Percentiles rank a stretch among this genome's conserved stretches.
phyloP scores from a whole-genome alignment of 148 eudicot species.

The Chenopodium suecicum region DNA sequence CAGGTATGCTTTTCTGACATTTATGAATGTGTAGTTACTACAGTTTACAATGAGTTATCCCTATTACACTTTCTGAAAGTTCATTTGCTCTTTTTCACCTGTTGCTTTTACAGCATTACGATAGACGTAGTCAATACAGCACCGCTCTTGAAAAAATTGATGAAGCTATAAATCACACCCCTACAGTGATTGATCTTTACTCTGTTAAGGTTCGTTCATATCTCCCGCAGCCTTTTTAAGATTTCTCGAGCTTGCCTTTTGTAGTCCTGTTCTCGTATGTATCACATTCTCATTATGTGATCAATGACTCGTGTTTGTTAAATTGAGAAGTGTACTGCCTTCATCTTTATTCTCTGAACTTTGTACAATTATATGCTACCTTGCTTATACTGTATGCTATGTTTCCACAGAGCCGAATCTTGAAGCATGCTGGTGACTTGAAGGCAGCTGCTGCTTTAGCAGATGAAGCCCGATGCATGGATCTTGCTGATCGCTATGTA shows the following conservation, averaged over 20 bases:
- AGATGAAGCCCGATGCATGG: slow-evolving; percentile 99
- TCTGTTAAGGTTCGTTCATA: slow-evolving; percentile 89
- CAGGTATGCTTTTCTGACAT: slow-evolving; percentile 53
- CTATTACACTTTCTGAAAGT: neutral
- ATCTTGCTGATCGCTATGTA: slow-evolving; percentile 97
- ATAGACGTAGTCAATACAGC: slow-evolving; percentile 73
- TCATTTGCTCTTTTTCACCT: neutral
- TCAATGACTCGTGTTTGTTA: neutral
- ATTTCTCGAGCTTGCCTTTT: slow-evolving; percentile 8
- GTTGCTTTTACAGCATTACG: slow-evolving; percentile 69
- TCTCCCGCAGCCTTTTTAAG: neutral
- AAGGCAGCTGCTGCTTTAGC: slow-evolving; percentile 97
- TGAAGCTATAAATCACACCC: slow-evolving; percentile 91
- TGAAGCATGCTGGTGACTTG: slow-evolving; percentile 96
- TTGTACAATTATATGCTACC: neutral
- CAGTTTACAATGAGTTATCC: neutral
- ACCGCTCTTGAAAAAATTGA: slow-evolving; percentile 77
- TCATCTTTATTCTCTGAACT: neutral
- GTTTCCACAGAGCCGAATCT: slow-evolving; percentile 69
- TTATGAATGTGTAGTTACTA: neutral
- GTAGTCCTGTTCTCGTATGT: neutral
- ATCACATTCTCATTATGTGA: neutral
- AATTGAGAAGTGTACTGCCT: neutral
- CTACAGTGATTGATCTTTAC: slow-evolving; percentile 93
- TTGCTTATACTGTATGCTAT: neutral